Evolutionary conservation across 371 early-diverging fungal species (phyloP).

Genomic region (Dinochytrium kinnereticum): DNA sequence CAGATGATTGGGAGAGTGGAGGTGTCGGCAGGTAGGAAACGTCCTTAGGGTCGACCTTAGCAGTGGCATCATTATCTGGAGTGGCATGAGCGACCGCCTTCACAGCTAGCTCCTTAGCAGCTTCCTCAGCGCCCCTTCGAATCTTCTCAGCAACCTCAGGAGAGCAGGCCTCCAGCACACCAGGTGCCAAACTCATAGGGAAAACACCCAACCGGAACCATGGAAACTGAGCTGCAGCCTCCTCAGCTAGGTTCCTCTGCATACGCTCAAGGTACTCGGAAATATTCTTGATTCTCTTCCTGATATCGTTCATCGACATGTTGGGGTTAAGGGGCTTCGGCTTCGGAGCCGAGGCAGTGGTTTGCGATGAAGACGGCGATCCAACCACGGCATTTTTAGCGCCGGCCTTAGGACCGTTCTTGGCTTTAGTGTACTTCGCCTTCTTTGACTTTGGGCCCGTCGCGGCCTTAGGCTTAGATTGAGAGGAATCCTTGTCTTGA

Average conservation of each 20-base stretch:
- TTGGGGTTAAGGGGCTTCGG: background rate
- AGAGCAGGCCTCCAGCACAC: background rate
- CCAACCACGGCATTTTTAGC: background rate
- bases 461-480: background rate
- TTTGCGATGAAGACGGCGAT: background rate
- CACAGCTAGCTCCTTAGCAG: background rate
- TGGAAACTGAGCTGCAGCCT: background rate
- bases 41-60: background rate
- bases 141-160: background rate
- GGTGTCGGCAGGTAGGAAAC: constrained; percentile 5
- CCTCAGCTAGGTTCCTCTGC: background rate
- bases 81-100: background rate
- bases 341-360: background rate
- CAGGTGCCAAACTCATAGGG: background rate
- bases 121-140: background rate
- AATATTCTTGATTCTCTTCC: background rate
- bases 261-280: background rate
- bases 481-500: no score
- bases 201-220: background rate
- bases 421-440: no score
- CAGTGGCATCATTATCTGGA: background rate
- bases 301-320: background rate
- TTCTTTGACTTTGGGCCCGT: background rate
- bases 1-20: background rate
- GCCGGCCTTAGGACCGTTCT: background rate